These are phyloP conservation scores for Nigrospora sphaerica DNA, from an alignment of 2,329 filamentous ascomycete genomes.

Conservation along the genomic window DNA sequence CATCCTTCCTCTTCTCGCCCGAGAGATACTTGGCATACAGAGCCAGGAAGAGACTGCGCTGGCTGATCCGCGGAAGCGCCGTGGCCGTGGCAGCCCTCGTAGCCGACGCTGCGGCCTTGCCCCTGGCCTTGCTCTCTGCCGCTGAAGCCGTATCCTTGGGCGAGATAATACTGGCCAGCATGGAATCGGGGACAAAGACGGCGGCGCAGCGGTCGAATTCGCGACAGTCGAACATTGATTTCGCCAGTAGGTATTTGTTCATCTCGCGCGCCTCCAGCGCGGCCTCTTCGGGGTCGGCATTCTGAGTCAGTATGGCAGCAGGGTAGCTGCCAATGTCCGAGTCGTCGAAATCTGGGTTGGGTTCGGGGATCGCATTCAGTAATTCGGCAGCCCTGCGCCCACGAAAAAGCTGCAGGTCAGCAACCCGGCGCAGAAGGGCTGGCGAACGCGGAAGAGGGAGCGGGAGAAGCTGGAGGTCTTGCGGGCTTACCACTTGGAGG, in stretches of 20 bases:
- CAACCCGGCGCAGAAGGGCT: not conserved
- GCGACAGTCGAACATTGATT: constrained; percentile 89
- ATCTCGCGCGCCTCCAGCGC: constrained; percentile 72
- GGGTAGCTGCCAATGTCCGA: constrained; percentile 30
- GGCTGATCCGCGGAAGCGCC: constrained; percentile 58
- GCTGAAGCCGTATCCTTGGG: constrained; percentile 33
- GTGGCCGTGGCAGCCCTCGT: constrained; percentile 11
- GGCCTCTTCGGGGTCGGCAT: constrained; percentile 64
- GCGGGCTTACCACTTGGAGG: constrained; percentile 75
- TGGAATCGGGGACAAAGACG: constrained; percentile 76
- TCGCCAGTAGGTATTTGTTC: constrained; percentile 80
- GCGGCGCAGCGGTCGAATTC: constrained; percentile 92
- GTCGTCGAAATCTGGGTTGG: constrained; percentile 20
- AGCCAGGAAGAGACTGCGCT: constrained; percentile 86
- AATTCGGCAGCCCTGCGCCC: constrained; percentile 80
- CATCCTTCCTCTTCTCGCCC: constrained; percentile 92
- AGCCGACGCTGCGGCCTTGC: constrained; percentile 40
- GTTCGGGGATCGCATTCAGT: constrained; percentile 70
- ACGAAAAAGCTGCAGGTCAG: constrained; percentile 9
- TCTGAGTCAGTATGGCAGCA: constrained; percentile 43
- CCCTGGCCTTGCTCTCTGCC: constrained; percentile 50
- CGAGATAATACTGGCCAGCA: constrained; percentile 59
- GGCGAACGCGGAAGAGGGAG: not conserved
- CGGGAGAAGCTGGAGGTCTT: not conserved
- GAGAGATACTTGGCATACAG: constrained; percentile 89